Base-by-base conservation (phyloP, 257 asterid genomes). In the Solanum ossicruentum region DNA sequence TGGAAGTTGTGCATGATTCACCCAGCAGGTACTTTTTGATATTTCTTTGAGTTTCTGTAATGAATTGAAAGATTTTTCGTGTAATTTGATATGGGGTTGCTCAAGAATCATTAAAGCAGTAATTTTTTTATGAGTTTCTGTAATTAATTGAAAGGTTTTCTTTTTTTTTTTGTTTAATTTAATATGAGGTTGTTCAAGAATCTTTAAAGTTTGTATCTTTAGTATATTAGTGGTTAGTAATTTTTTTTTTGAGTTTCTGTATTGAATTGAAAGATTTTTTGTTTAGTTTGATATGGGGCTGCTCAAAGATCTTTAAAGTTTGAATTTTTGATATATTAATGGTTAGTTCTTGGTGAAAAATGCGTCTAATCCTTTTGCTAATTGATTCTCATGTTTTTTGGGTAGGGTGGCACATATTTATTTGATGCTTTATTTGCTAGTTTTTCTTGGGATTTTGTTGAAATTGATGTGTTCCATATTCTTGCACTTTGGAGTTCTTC, bases 1-100 rank as follows among this genome's bases (percentile, higher is more conserved):
- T 86, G 85, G 89, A 88, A 70, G 88, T 66, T 47, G 88, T 85
- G 85, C 85, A 88, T 23, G 45, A 88, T 75, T 43, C 90, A 36
- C n/a, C 65, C 80, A 49, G 89, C 77, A 70, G 91, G 95, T 92
- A 84, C 21, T 51, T 36, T 1, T 51, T 51, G 55, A 52, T 52
- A 3, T 51, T 49, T 10, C 4, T 49, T 49, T 51, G 55, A 51
- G 16, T 51, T 16, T 15, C n/a, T 54, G 57, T 4, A 13, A 13
- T 54, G 57, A 54, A 54, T 54, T 13, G 57, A 54, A 54, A 13
- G 18, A 55, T 55, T 55, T 15, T 39, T 16, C 36, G 36, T 32
- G 57, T 60, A 57, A 20, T 36, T 67, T 36, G 6, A 69, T 15
- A 17, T 39, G 52, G 78, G 52, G 9, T 70, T 17, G 52, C 52